Evolutionary conservation across 345 rosid genomes (phyloP), one percentile per base, ranked within the genome.

Genomic region (Populus euphratica): DNA sequence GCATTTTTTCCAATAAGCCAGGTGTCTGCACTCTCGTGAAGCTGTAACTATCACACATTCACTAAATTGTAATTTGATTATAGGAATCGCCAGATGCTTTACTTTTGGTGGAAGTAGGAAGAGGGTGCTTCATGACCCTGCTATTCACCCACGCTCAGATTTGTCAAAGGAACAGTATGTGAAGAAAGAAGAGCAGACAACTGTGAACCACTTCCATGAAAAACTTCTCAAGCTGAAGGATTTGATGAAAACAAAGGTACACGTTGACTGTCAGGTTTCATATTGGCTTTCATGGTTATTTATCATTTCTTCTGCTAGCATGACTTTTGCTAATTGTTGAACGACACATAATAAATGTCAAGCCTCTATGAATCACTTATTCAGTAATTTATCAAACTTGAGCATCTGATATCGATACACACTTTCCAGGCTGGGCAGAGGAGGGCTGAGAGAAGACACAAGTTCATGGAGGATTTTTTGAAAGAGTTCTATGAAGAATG

Each of bases 41-140:
- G 1, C 11, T 50, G 66, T 33, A 52, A 8, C 39, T 2, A 13
- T 29, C 39, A 21, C 49, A 62, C 25, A 27, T 25, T 10, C 20
- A n/a, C 56, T 59, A 47, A 33, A 1, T 23, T 14, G 20, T 38
- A 20, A 59, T 25, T 67, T 5, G 9, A 47, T 77, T 64, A 44
- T 83, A 93, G 97, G 98, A 80, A 91, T 94, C 75, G 97, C 96
- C 71, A 93, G 94, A 54, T 94, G 98, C 90, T 91, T 92, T 78
- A 91, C 96, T 12, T 92, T 90, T 69, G 96, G 97, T 75, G 98
- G 97, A 78, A 92, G 90, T 83, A 87, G 91, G 83, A 86, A 87
- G 79, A 81, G 86, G 78, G 87, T 86, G 73, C 94, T 94, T 76
- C 98, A 92, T 63, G 89, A 92, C 83, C 97, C 98, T 59, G 85